Evolutionary conservation across 768 basidiomycete genomes (phyloP).

Genomic region (Boletus tomentosulus): DNA sequence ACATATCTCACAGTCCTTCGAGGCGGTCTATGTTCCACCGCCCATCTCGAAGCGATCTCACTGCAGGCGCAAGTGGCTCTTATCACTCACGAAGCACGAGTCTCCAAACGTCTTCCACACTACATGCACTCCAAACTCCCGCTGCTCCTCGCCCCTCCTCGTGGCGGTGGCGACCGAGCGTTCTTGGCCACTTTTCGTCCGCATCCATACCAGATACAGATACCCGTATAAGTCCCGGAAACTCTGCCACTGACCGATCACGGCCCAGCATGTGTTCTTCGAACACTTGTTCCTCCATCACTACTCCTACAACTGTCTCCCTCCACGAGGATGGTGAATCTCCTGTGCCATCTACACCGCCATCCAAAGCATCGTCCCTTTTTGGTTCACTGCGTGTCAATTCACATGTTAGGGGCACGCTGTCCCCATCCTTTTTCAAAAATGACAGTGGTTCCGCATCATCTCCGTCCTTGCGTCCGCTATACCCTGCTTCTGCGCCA

Average conservation of each 20-base stretch:
- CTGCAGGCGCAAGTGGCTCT: slow-evolving; percentile 25
- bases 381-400: slow-evolving; percentile 32
- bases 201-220: slow-evolving; percentile 43
- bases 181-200: slow-evolving; percentile 60
- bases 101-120: slow-evolving; percentile 39
- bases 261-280: slow-evolving; percentile 61
- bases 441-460: slow-evolving; percentile 20
- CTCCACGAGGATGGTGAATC: slow-evolving; percentile 39
- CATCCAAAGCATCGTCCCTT: slow-evolving; percentile 32
- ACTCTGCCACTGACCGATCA: slow-evolving; percentile 39
- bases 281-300: slow-evolving; percentile 48
- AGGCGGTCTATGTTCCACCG: slow-evolving; percentile 43
- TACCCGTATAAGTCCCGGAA: slow-evolving; percentile 40
- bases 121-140: slow-evolving; percentile 2
- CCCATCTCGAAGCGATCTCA: slow-evolving; percentile 25
- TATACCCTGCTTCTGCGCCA: slow-evolving; percentile 35
- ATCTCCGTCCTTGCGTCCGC: slow-evolving; percentile 37
- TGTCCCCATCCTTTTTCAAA: slow-evolving; percentile 35
- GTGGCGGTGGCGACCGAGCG: slow-evolving; percentile 60
- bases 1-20: slow-evolving; percentile 34
- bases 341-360: slow-evolving; percentile 36
- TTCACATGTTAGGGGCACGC: slow-evolving; percentile 21
- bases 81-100: slow-evolving; percentile 50
- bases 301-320: slow-evolving; percentile 31
- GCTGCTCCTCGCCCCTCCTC: slow-evolving; percentile 17